These are phyloP conservation scores for Hyphopichia khmerensis DNA, from an alignment of 1,139 yeast species.

Conservation along the genomic window DNA sequence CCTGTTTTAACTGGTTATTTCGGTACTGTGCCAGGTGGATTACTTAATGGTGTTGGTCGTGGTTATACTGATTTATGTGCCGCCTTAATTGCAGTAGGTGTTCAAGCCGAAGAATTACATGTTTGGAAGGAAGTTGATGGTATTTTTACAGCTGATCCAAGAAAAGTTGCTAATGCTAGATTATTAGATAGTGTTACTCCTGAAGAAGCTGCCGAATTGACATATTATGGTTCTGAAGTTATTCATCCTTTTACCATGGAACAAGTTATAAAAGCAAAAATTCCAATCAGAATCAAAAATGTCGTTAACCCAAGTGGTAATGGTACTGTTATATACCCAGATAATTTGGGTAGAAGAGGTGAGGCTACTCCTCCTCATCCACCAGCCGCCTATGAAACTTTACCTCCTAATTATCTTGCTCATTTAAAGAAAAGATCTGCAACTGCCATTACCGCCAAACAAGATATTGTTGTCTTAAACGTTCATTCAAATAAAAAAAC, in stretches of 20 bases:
- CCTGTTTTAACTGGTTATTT: conserved; percentile 97
- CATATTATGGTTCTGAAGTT: conserved; percentile 96
- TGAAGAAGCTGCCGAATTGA: conserved; percentile 96
- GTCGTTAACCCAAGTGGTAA: conserved; percentile 88
- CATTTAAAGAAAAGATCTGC: conserved; percentile 70
- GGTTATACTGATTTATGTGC: conserved; percentile 98
- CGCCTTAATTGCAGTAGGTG: conserved; percentile 91
- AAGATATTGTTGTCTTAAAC: conserved; percentile 86
- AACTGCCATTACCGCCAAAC: conserved; percentile 95
- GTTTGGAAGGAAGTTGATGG: conserved; percentile 99
- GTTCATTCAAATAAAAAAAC: conserved; percentile 93
- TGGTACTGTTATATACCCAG: conserved; percentile 94
- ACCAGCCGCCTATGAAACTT: conserved; percentile 67
- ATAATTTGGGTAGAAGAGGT: conserved; percentile 78
- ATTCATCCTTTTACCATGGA: conserved; percentile 99
- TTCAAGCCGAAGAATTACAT: conserved; percentile 89
- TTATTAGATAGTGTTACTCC: conserved; percentile 88
- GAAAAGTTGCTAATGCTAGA: conserved; percentile 90
- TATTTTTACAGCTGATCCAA: conserved; percentile 96
- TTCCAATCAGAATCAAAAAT: conserved; percentile 94
- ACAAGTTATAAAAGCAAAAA: conserved; percentile 92
- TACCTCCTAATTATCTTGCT: conserved; percentile 46
- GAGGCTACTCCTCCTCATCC: conserved; percentile 94
- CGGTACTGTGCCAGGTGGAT: conserved; percentile 92
- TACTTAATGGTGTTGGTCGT: conserved; percentile 88